Evolutionary conservation across 2,329 filamentous ascomycete genomes (phyloP).

Genomic region (Magnaporthiopsis poae): DNA sequence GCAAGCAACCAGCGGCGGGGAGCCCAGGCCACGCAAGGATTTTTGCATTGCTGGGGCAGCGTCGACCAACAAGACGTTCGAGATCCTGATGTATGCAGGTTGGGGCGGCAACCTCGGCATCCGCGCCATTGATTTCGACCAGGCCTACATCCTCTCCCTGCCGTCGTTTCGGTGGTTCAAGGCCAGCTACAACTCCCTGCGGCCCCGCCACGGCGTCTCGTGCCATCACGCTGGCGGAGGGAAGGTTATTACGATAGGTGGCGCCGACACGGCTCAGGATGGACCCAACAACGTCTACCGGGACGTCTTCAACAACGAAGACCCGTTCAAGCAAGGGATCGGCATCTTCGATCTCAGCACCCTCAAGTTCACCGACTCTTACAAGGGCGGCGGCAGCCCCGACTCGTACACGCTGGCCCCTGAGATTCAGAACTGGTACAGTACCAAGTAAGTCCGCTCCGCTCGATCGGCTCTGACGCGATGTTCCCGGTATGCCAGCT

Average conservation of each 20-base stretch:
- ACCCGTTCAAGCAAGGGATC: slow-evolving; percentile 14
- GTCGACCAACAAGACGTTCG: slow-evolving; percentile 16
- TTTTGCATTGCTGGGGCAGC: slow-evolving; percentile 17
- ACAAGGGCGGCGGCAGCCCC: slow-evolving; percentile 8
- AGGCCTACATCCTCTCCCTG: slow-evolving; percentile 17
- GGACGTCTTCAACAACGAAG: slow-evolving; percentile 12
- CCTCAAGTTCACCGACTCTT: slow-evolving; percentile 12
- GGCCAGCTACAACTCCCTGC: slow-evolving; percentile 14
- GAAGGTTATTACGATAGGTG: slow-evolving; percentile 30
- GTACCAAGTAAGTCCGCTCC: slow-evolving; percentile 11
- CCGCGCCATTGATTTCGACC: slow-evolving; percentile 13
- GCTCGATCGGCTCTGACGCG: not conserved
- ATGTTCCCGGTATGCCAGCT: not conserved
- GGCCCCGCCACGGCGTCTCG: slow-evolving; percentile 15
- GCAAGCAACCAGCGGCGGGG: slow-evolving; percentile 14
- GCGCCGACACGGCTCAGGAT: slow-evolving; percentile 15
- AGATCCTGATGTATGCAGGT: slow-evolving; percentile 18
- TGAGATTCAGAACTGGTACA: slow-evolving; percentile 13
- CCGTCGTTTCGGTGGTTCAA: slow-evolving; percentile 18
- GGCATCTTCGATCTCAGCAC: slow-evolving; percentile 16
- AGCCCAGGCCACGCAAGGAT: slow-evolving; percentile 13
- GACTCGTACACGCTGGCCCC: slow-evolving; percentile 10
- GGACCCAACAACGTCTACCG: slow-evolving; percentile 8
- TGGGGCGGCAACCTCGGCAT: slow-evolving; percentile 15
- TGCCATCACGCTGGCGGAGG: slow-evolving; percentile 24